Conservation (phyloP, 2,329 filamentous ascomycete species). For the Neurospora sp. region DNA sequence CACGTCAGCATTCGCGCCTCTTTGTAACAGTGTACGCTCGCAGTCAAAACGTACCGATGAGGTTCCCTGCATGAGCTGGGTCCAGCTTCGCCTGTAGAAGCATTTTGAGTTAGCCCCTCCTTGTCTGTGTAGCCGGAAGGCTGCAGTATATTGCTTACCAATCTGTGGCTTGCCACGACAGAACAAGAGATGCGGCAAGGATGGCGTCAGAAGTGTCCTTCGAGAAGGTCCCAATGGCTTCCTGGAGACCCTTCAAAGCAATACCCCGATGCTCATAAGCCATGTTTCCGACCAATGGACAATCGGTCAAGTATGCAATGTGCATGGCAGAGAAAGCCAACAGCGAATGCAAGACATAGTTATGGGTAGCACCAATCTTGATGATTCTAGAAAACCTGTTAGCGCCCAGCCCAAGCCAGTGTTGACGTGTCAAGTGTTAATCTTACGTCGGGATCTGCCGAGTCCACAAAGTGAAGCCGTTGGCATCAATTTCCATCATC, state of each 20-base stretch:
- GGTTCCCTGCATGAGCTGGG: slow-evolving; percentile 82
- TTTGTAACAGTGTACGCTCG: background rate
- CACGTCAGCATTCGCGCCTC: slow-evolving; percentile 8
- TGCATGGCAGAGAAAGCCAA: slow-evolving; percentile 92
- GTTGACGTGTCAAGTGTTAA: slow-evolving; percentile 10
- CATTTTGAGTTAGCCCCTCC: slow-evolving; percentile 24
- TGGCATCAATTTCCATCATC: slow-evolving; percentile 64
- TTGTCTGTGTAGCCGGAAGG: slow-evolving; percentile 17
- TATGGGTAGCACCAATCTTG: slow-evolving; percentile 67
- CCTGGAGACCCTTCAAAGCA: slow-evolving; percentile 78
- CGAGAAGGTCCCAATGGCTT: slow-evolving; percentile 77
- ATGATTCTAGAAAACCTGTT: slow-evolving; percentile 52
- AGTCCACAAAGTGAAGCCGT: slow-evolving; percentile 85
- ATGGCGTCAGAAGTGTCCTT: slow-evolving; percentile 82
- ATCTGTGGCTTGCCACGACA: slow-evolving; percentile 94
- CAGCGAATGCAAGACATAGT: slow-evolving; percentile 89
- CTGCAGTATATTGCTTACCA: slow-evolving; percentile 55
- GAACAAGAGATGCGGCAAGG: slow-evolving; percentile 77
- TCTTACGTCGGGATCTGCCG: slow-evolving; percentile 83
- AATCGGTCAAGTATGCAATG: slow-evolving; percentile 80
- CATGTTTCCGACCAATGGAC: slow-evolving; percentile 74
- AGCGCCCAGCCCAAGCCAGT: slow-evolving; percentile 9
- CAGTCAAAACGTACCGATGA: slow-evolving; percentile 56
- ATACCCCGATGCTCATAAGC: slow-evolving; percentile 81
- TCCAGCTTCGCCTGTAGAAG: slow-evolving; percentile 71